phyloP scores from a whole-genome alignment of 1,284 basidiomycete species.

The Ceratorhiza oryzae-sativae region DNA sequence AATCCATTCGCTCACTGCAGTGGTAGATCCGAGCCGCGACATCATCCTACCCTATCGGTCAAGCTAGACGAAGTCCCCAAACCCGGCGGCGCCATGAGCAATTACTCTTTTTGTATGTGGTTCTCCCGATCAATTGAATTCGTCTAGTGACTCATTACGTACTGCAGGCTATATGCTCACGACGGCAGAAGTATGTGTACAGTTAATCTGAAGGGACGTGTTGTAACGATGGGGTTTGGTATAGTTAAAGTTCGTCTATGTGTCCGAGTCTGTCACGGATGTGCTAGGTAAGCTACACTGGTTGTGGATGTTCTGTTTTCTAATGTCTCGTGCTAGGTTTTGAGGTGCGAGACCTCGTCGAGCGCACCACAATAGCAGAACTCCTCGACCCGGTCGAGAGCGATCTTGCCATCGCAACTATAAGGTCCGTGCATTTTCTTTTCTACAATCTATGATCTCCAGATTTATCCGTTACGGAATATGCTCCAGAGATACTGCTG shows the following conservation, averaged over 20 bases:
- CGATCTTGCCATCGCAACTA: too few species aligned
- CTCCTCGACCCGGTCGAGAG: too few species aligned
- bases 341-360: constrained; percentile 71
- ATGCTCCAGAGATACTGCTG: constrained; percentile 73
- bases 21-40: not conserved
- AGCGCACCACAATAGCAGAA: constrained; percentile 65
- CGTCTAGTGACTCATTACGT: constrained; percentile 77
- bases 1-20: constrained; percentile 16
- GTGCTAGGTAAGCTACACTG: constrained; percentile 62
- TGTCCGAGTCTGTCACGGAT: constrained; percentile 72
- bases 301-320: constrained; percentile 12
- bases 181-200: constrained; percentile 18
- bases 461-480: too few species aligned
- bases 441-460: too few species aligned
- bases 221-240: constrained; percentile 4
- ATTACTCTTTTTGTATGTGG: constrained; percentile 71
- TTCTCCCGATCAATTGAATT: constrained; percentile 39
- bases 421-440: too few species aligned
- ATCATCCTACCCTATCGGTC: not conserved
- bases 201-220: constrained; percentile 26
- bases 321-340: constrained; percentile 58
- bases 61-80: constrained; percentile 43
- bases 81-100: constrained; percentile 44
- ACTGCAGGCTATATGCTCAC: constrained; percentile 53
- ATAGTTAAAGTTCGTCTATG: constrained; percentile 73